Percentiles rank a stretch among this genome's conserved stretches.
Evolutionary conservation across 2,329 filamentous ascomycete species (phyloP).

Genomic region (Claviceps quebecensis): DNA sequence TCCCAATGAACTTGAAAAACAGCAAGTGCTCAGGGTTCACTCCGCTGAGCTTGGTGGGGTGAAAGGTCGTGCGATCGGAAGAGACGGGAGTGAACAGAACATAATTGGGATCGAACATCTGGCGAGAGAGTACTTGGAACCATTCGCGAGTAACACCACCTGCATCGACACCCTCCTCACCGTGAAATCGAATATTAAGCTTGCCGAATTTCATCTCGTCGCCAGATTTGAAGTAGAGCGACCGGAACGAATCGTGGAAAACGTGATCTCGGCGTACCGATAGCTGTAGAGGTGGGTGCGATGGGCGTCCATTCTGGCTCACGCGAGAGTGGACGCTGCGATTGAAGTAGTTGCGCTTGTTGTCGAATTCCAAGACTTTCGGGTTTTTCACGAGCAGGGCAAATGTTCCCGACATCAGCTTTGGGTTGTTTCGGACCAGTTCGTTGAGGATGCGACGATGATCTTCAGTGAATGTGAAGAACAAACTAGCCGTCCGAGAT

Average conservation of each 20-base stretch:
- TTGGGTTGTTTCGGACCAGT: slow-evolving; percentile 89
- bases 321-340: slow-evolving; percentile 67
- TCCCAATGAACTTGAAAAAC: slow-evolving; percentile 99
- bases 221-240: slow-evolving; percentile 90
- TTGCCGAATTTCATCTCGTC: slow-evolving; percentile 99
- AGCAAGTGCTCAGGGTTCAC: slow-evolving; percentile 91
- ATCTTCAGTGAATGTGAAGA: slow-evolving; percentile 96
- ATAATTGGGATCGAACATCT: slow-evolving; percentile 99
- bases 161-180: slow-evolving; percentile 94
- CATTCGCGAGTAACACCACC: slow-evolving; percentile 96
- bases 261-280: slow-evolving; percentile 86
- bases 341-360: slow-evolving; percentile 98
- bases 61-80: slow-evolving; percentile 95
- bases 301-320: slow-evolving; percentile 54
- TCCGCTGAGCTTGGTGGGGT: slow-evolving; percentile 85
- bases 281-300: slow-evolving; percentile 63
- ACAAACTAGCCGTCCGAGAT: slow-evolving; percentile 71
- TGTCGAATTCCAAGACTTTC: slow-evolving; percentile 97
- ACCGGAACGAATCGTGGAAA: slow-evolving; percentile 96
- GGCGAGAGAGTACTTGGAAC: slow-evolving; percentile 93
- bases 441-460: slow-evolving; percentile 97
- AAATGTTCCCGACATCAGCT: slow-evolving; percentile 97
- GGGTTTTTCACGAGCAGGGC: slow-evolving; percentile 94
- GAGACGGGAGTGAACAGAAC: slow-evolving; percentile 93
- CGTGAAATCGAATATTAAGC: slow-evolving; percentile 91